A percentile compares a stretch with the other conserved stretches of the same genome.
Conservation (phyloP, 768 basidiomycete species). For the Gautieria morchelliformis region DNA sequence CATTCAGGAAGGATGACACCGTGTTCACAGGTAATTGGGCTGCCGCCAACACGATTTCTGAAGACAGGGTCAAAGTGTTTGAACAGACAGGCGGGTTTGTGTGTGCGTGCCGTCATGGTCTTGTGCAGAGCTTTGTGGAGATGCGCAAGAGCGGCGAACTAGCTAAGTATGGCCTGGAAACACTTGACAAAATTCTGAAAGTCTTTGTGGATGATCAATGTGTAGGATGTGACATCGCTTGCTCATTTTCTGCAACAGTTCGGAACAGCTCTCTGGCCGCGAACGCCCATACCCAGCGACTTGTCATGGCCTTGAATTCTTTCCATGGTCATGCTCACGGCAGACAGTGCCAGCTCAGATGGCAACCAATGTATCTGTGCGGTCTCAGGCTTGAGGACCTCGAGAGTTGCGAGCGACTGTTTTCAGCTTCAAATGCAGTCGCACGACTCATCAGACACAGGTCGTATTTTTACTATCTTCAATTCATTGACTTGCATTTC, state of each 20-base stretch:
- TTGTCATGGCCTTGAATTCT: not conserved
- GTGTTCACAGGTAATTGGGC: conserved; percentile 25
- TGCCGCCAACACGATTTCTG: conserved; percentile 18
- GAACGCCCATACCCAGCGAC: not conserved
- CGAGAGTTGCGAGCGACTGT: conserved; percentile 14
- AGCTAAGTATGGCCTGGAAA: conserved; percentile 16
- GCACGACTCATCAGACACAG: conserved; percentile 11
- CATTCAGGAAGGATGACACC: not conserved
- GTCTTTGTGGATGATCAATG: conserved; percentile 8
- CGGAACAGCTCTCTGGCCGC: conserved; percentile 6
- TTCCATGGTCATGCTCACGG: conserved; percentile 17
- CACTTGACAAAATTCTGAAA: conserved; percentile 9
- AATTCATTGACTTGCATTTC: no score
- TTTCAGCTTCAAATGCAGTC: conserved; percentile 11
- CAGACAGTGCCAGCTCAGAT: conserved; percentile 11
- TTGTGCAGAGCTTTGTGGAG: conserved; percentile 16
- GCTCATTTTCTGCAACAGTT: conserved; percentile 13
- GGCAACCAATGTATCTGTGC: conserved; percentile 10
- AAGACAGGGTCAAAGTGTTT: conserved; percentile 27
- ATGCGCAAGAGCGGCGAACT: conserved; percentile 11
- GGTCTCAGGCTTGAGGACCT: conserved; percentile 15
- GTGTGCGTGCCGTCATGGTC: no score
- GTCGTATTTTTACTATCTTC: conserved; percentile 10
- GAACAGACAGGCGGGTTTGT: conserved; percentile 29
- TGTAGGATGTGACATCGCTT: conserved; percentile 18